A percentile compares a stretch with the other conserved stretches of the same genome.
phyloP scores from a whole-genome alignment of 164 flowering plant genomes.

The Platanus orientalis region DNA sequence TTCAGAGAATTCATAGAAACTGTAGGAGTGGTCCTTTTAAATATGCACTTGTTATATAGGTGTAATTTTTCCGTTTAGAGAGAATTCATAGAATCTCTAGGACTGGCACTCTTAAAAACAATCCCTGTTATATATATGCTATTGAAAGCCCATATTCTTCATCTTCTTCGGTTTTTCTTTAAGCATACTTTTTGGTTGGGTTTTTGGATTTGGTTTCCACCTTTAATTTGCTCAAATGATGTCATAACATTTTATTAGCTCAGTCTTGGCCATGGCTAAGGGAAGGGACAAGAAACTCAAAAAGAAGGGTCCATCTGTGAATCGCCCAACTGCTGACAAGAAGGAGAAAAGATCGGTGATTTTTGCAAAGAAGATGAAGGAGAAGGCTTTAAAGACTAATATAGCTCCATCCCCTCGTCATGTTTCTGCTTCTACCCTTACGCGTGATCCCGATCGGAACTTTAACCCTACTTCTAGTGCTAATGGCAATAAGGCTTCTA shows the following conservation, averaged over 20 bases:
- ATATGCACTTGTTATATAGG: too few relatives aligned
- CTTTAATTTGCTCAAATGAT: neutral
- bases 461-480: conserved; percentile 1
- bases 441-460: neutral
- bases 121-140: too few relatives aligned
- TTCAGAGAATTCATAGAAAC: too few relatives aligned
- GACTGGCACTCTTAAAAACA: too few relatives aligned
- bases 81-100: too few relatives aligned
- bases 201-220: neutral
- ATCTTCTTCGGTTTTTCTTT: too few relatives aligned
- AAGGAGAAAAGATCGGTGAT: conserved; percentile 8
- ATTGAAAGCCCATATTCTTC: too few relatives aligned
- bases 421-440: neutral
- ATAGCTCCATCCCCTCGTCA: neutral
- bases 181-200: neutral
- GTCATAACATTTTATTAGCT: neutral
- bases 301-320: too few relatives aligned
- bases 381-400: conserved; percentile 4
- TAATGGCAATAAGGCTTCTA: neutral
- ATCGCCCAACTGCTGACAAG: neutral
- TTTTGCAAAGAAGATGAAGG: neutral
- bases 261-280: conserved; percentile 14
- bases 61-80: too few relatives aligned
- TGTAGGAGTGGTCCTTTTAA: too few relatives aligned
- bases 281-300: too few relatives aligned